phyloP scores from a whole-genome alignment of 1,139 yeast species.

The Debaryomycetaceae sp. region DNA sequence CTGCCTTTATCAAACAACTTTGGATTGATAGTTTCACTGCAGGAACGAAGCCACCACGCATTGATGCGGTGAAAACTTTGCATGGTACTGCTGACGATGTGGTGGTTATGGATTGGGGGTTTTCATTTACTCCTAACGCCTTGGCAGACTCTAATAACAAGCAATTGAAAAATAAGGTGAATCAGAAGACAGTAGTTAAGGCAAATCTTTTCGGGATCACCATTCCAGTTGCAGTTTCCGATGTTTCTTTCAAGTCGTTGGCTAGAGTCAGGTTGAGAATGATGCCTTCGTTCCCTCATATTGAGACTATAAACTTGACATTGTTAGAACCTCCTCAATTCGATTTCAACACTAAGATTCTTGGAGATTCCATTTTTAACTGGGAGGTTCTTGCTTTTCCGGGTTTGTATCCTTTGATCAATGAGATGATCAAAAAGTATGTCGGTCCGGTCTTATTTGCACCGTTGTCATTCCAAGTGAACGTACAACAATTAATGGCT shows the following conservation, averaged over 20 bases:
- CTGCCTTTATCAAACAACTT: slow-evolving; percentile 74
- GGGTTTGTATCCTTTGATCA: slow-evolving; percentile 76
- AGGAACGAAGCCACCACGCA: slow-evolving; percentile 93
- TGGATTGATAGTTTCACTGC: slow-evolving; percentile 88
- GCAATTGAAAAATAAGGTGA: slow-evolving; percentile 78
- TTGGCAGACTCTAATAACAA: slow-evolving; percentile 76
- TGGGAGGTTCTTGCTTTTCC: slow-evolving; percentile 87
- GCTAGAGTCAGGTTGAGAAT: slow-evolving; percentile 81
- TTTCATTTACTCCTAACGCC: slow-evolving; percentile 89
- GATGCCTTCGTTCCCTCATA: slow-evolving; percentile 88
- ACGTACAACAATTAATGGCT: slow-evolving; percentile 83
- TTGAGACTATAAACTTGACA: slow-evolving; percentile 84
- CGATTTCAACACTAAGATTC: slow-evolving; percentile 70
- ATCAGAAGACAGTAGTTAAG: slow-evolving; percentile 72
- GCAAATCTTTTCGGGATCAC: slow-evolving; percentile 65
- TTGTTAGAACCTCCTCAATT: slow-evolving; percentile 81
- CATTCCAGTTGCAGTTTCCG: slow-evolving; percentile 59
- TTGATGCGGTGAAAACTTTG: slow-evolving; percentile 84
- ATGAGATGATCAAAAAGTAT: slow-evolving; percentile 80
- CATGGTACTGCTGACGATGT: slow-evolving; percentile 86
- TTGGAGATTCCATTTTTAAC: slow-evolving; percentile 77
- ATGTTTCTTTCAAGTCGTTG: slow-evolving; percentile 61
- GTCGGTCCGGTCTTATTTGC: slow-evolving; percentile 83
- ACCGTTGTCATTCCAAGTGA: slow-evolving; percentile 89
- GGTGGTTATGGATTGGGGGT: slow-evolving; percentile 95